Conservation (phyloP, 208 protist genomes). For the Leishmania mexicana region DNA sequence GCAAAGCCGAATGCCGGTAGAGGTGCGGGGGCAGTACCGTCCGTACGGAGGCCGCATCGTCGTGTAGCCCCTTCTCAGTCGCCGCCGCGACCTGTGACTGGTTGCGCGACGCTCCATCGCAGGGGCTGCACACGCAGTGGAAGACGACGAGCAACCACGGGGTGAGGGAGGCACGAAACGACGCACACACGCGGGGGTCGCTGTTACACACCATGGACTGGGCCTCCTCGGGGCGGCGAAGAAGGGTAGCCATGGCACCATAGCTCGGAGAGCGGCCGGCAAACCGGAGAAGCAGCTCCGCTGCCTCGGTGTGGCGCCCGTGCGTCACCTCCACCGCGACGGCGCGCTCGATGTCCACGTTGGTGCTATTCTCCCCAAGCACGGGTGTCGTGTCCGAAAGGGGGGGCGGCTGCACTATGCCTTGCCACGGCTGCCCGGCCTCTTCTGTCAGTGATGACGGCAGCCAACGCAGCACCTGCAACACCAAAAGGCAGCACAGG, state of each 20-base stretch:
- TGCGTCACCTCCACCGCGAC: constrained; percentile 76
- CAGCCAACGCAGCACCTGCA: constrained; percentile 76
- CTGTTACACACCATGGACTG: constrained; percentile 34
- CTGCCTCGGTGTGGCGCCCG: constrained; percentile 36
- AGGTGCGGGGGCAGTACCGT: constrained; percentile 23
- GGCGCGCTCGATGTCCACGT: constrained; percentile 56
- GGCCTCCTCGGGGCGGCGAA: constrained; percentile 38
- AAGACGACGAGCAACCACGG: constrained; percentile 79
- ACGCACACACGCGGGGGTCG: constrained; percentile 43
- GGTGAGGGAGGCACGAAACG: constrained; percentile 60
- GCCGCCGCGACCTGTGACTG: neutral
- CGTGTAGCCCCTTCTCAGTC: neutral
- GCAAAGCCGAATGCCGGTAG: constrained; percentile 31
- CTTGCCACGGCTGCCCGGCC: constrained; percentile 2
- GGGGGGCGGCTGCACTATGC: constrained; percentile 14
- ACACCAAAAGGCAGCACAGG: constrained; percentile 51
- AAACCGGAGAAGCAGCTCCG: constrained; percentile 46
- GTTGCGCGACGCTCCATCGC: neutral
- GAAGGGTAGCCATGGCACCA: constrained; percentile 42
- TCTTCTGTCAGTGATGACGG: constrained; percentile 26
- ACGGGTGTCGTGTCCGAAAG: constrained; percentile 14
- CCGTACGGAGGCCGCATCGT: neutral
- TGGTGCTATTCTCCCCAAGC: constrained; percentile 20
- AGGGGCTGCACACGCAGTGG: constrained; percentile 35
- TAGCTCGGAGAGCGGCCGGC: constrained; percentile 48